These are phyloP conservation scores for Sordariomycetes sp. DNA, from an alignment of 2,329 filamentous ascomycete genomes.

Conservation along the genomic window DNA sequence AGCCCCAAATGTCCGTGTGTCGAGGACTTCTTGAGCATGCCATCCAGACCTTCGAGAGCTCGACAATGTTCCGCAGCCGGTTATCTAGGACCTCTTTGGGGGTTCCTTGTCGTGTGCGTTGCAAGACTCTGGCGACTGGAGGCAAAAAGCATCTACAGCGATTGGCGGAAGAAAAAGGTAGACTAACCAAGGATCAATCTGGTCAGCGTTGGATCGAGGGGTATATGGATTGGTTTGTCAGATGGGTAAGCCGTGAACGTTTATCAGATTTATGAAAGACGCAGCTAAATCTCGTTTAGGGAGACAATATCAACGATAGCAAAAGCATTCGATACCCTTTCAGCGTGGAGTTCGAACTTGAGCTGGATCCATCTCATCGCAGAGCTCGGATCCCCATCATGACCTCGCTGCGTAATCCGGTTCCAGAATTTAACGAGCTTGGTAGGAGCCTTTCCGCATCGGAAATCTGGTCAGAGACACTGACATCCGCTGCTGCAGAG, in stretches of 20 bases:
- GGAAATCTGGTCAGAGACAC: not conserved
- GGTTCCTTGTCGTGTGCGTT: not conserved
- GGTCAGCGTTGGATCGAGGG: not conserved
- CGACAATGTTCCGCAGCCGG: not conserved
- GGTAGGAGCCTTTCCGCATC: not conserved
- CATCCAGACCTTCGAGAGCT: conserved; percentile 3
- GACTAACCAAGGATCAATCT: not conserved
- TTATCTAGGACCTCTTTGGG: not conserved
- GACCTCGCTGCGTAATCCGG: not conserved
- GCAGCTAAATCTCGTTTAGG: not conserved
- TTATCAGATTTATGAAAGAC: not conserved
- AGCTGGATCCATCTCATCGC: not conserved
- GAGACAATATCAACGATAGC: not conserved
- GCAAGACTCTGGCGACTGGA: not conserved
- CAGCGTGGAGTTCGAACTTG: not conserved
- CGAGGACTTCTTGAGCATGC: not conserved
- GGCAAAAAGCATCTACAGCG: not conserved
- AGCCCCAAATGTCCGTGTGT: conserved; percentile 1
- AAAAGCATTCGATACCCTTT: not conserved
- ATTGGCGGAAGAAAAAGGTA: not conserved
- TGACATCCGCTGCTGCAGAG: not conserved
- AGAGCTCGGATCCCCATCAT: not conserved
- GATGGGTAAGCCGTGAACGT: not conserved
- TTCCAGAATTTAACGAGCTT: not conserved
- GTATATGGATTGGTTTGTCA: not conserved